phyloP scores from a whole-genome alignment of 2,329 filamentous ascomycete species.

The Beauveria sp. region DNA sequence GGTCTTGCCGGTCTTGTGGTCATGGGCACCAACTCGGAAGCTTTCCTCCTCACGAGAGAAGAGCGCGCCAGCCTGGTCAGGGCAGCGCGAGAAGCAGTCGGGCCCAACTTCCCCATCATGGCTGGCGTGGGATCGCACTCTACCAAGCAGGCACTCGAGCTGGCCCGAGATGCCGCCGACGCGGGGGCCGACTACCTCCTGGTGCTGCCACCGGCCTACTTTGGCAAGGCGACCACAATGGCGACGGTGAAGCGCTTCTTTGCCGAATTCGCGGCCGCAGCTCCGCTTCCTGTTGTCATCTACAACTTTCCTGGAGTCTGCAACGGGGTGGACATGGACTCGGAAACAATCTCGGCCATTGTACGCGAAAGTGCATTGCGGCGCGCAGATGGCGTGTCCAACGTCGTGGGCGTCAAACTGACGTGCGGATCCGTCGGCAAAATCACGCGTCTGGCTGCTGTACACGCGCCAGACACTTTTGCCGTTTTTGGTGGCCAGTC shows the following conservation, averaged over 20 bases:
- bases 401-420: conserved; percentile 58
- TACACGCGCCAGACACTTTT: not conserved
- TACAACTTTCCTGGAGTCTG: conserved; percentile 65
- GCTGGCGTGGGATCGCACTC: too few relatives aligned
- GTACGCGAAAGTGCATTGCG: conserved; percentile 31
- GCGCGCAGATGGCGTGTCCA: conserved; percentile 17
- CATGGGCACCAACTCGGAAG: too few relatives aligned
- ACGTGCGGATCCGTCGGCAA: conserved; percentile 58
- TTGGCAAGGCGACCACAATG: too few relatives aligned
- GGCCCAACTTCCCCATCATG: too few relatives aligned
- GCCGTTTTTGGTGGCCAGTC: not conserved
- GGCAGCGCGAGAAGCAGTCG: too few relatives aligned
- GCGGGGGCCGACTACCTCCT: too few relatives aligned
- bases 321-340: conserved; percentile 61
- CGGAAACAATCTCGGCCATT: conserved; percentile 43
- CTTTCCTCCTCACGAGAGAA: too few relatives aligned
- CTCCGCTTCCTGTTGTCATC: conserved; percentile 50
- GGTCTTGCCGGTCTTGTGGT: too few relatives aligned
- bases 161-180: too few relatives aligned
- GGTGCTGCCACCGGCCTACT: too few relatives aligned
- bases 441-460: conserved; percentile 45
- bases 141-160: too few relatives aligned
- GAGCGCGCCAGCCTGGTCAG: too few relatives aligned
- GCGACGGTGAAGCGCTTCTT: conserved; percentile 37
- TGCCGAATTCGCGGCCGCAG: conserved; percentile 43